Evolutionary conservation across 139 green algal species (phyloP), one percentile per base, ranked within the genome.

Genomic region (Chloropicon primus): DNA sequence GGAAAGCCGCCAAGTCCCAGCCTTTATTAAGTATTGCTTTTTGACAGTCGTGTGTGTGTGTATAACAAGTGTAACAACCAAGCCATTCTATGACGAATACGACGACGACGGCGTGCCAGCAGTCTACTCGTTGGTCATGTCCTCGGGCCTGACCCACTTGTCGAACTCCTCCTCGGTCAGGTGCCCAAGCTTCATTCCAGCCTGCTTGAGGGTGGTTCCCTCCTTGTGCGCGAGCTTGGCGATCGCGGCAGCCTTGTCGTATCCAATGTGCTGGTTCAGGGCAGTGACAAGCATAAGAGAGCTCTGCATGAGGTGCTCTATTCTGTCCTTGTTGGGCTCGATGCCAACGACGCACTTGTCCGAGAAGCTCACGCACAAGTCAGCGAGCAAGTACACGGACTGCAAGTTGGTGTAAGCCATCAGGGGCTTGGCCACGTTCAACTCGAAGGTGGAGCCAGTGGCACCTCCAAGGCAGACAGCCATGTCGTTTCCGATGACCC

Each of bases 201-300:
- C 87, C 78, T 96, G 82, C 87, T 96, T 96, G 25, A 89, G 78
- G 24, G 84, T 96, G 21, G 80, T 92, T 22, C 88, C 88, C 80
- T 97, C 90, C 78, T 95, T 94, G 88, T 98, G 91, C 21, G 94
- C 94, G 80, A 96, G 96, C 86, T 98, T 98, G 10, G 94, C 94
- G 1, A 89, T 91, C 0, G 88, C 88, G 0, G 94, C 94, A 0
- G 94, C 94, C 62, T 96, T 96, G 82, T 98, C 94, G 78, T 98
- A 98, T 1, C 95, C 94, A 27, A 95, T 91, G 72, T 90, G 75
- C 25, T 91, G 85, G 74, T 87, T 82, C 53, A n/a, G 84, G 75
- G 72, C 72, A 5, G 24, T 72, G 0, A 98, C 95, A 22, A 98
- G 87, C 95, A 99, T 99, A 24, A 99, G 90, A 0, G 86, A 93